Base-by-base conservation (phyloP, 1,284 basidiomycete genomes). In the Melanopsichium pennsylvanicum region DNA sequence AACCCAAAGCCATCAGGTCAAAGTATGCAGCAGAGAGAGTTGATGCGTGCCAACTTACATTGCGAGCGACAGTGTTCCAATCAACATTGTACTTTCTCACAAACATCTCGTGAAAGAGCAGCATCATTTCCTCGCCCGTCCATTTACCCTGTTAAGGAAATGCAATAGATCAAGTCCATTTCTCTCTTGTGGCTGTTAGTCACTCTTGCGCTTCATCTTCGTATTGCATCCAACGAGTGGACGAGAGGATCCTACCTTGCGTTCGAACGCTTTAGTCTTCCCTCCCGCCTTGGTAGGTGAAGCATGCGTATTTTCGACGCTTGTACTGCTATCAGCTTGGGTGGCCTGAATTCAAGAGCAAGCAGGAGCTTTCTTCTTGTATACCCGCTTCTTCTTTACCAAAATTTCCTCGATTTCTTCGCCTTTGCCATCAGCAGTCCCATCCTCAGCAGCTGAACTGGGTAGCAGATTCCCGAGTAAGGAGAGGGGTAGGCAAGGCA, bases 41-140 rank as follows among this genome's bases (percentile, higher is more conserved):
- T n/a, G n/a, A n/a, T n/a, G n/a, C n/a, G n/a, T n/a, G n/a, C n/a
- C n/a, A n/a, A 38, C 52, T 47, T 35, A 62, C 59, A 2, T 12
- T 11, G n/a, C 60, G 52, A 15, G 43, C 34, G 11, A 50, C 47
- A 5, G 18, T 16, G 9, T 38, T 22, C 47, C 47, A 62, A 16
- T 56, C 52, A 11, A 39, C 9, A 11, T 26, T 9, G 16, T 29
- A 38, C 9, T 47, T 42, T 4, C 39, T 52, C 5, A 29, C 38
- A 18, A 23, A 62, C 16, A 56, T 26, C 22, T 46, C 33, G 52
- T 29, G 15, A 39, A 62, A 62, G 12, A 62, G 18, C 4, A 39
- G 29, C 52, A 62, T 51, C 34, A 56, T 55, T 25, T 62, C 60
- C 31, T 59, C 15, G 18, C 32, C 22, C 1, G 41, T 49, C 54